These are phyloP conservation scores for Trichoderma semiorbis DNA, from an alignment of 2,329 filamentous ascomycete genomes.

Conservation along the genomic window DNA sequence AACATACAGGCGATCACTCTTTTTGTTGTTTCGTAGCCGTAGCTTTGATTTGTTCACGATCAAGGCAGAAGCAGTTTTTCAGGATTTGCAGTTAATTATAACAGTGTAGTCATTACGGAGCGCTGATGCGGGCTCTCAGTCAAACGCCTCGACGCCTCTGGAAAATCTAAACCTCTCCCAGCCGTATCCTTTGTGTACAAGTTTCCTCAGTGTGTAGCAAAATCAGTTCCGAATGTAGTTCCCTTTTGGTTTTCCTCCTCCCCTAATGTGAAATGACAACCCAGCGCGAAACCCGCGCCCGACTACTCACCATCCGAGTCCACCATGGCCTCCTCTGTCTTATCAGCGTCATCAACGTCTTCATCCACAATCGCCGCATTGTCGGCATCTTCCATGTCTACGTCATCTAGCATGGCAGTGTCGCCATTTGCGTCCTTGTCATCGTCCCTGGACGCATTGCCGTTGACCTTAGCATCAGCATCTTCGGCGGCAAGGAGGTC, in stretches of 20 bases:
- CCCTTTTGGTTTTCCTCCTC: neutral
- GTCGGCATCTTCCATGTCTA: constrained; percentile 49
- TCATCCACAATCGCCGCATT: constrained; percentile 39
- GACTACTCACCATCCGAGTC: constrained; percentile 35
- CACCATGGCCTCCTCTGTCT: constrained; percentile 39
- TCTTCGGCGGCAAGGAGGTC: neutral
- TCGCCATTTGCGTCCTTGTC: constrained; percentile 40
- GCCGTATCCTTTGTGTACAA: constrained; percentile 36
- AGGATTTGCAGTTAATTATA: neutral
- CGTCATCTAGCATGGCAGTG: constrained; percentile 47
- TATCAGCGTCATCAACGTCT: constrained; percentile 43
- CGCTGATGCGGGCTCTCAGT: neutral
- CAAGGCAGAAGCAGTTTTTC: neutral
- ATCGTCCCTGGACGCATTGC: neutral
- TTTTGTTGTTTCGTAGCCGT: neutral
- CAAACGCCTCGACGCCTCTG: constrained; percentile 17
- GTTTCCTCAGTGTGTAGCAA: constrained; percentile 45
- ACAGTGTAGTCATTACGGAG: constrained; percentile 7
- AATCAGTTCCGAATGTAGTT: constrained; percentile 42
- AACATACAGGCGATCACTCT: neutral
- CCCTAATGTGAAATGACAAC: neutral
- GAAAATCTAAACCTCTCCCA: constrained; percentile 39
- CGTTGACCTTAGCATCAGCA: constrained; percentile 11
- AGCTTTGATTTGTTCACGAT: neutral
- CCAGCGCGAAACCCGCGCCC: neutral